Evolutionary conservation across 192 early-diverging fungal genomes (phyloP), one percentile per base, ranked within the genome.

Genomic region (Mortierella antarctica): DNA sequence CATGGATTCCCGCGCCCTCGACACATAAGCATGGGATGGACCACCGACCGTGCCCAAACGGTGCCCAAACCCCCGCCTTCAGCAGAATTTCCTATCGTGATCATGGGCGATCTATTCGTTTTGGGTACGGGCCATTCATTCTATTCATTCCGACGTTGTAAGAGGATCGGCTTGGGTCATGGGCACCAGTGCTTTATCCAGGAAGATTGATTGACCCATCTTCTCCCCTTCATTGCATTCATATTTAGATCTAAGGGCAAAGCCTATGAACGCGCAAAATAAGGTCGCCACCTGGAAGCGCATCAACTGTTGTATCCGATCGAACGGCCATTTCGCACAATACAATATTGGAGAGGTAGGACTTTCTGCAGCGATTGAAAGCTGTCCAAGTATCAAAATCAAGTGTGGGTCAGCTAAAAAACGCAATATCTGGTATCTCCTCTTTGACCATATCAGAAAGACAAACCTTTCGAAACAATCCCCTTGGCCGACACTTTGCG

Each of bases 381-480:
- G 9, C 0, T 39, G 1, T 57, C 5, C 39, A 48, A 2, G 3
- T 5, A 67, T 7, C 3, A 47, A 56, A 17, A 6, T 60, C 21
- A 7, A 39, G 39, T 31, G 23, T 11, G 13, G 17, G 56, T 40
- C 12, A 23, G 13, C 59, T 50, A 48, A 42, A 42, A 6, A n/a
- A 44, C 18, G 45, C 59, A 46, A n/a, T 4, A 0, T 7, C 59
- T 1, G 6, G 20, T 0, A 5, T 6, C 5, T 44, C 15, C n/a
- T 52, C 50, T 56, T 55, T 67, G n/a, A 15, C 7, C 11, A 31
- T 39, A 12, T 0, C 21, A 79, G 76, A 71, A 40, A 4, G 76
- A 79, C 17, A 71, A 71, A 31, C 76, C 76, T 2, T 71, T 74
- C 52, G 81, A 82, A 55, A 73, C 70, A n/a, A 82, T 82, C 60